Percentiles rank a stretch among this genome's conserved stretches.
phyloP scores from a whole-genome alignment of 179 eudicot species.

The Amaranthus tricolor region DNA sequence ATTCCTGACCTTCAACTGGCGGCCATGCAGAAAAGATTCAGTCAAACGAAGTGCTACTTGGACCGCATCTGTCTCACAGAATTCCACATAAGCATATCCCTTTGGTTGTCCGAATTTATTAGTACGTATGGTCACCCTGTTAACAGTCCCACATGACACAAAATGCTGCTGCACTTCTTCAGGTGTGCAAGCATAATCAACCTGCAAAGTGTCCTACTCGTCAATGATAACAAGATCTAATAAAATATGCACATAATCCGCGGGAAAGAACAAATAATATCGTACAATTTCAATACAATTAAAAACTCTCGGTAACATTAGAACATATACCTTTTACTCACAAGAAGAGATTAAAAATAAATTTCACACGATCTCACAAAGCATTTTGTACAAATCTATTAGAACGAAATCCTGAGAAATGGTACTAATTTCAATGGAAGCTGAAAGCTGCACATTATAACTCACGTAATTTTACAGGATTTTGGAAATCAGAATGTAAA shows the following conservation, averaged over 20 bases:
- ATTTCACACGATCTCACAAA: too few relatives aligned
- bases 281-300: neutral
- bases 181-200: slow-evolving; percentile 68
- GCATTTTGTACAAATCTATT: too few relatives aligned
- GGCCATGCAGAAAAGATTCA: slow-evolving; percentile 67
- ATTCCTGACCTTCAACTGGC: slow-evolving; percentile 52
- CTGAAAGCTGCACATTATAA: neutral
- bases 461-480: neutral
- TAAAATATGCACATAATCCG: neutral
- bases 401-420: too few relatives aligned
- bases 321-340: neutral
- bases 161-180: slow-evolving; percentile 70
- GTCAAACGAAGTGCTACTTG: slow-evolving; percentile 55
- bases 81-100: slow-evolving; percentile 69
- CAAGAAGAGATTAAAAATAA: neutral
- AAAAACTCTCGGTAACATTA: slow-evolving; percentile 10
- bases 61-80: slow-evolving; percentile 49
- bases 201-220: slow-evolving; percentile 34
- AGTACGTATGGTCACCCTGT: slow-evolving; percentile 59
- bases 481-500: neutral
- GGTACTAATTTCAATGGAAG: neutral
- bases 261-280: neutral
- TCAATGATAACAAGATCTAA: slow-evolving; percentile 1
- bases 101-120: slow-evolving; percentile 63
- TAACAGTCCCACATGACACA: slow-evolving; percentile 60